Evolutionary conservation across 2,329 filamentous ascomycete genomes (phyloP), one percentile per base, ranked within the genome.

Genomic region (Magnaporthales sp.): DNA sequence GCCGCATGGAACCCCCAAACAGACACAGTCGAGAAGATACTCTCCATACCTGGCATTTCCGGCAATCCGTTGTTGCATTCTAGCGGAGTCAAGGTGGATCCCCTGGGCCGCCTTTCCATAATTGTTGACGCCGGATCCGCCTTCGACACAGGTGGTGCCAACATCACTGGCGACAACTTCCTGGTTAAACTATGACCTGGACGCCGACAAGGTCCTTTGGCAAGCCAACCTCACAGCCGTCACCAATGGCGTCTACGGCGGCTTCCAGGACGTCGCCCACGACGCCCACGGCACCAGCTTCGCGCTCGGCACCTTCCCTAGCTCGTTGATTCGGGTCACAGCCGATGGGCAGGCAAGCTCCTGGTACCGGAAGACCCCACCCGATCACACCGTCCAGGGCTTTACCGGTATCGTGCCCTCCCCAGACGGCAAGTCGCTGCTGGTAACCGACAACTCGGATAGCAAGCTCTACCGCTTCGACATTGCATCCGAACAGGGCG

Each of bases 191-290:
- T 78, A 75, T 66, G 72, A 78, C 65, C 69, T 75, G 1, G 29
- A 68, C 10, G 65, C 66, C 11, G 65, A 72, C 10, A 64, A 68
- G 31, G 65, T 72, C 1, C 68, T 77, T 8, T 80, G 76, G 76
- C 68, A 66, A 19, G 65, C 71, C 10, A 76, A 80, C 68, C 67
- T 80, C 10, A 77, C 75, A 0, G 68, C 70, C 0, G 64, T 75
- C 0, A 74, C 73, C 0, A 64, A 68, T 0, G 75, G 75, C 3
- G 66, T 64, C 0, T 79, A 76, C 68, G 74, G 77, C 27, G 79
- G 76, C 6, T 78, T 74, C 46, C 78, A 80, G 67, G 79, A 80
- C 64, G 71, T 79, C 3, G 77, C 76, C 51, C 74, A 76, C 64
- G 78, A 79, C 63, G 56, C 64, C 0, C 68, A 68, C 2, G 77